These are phyloP conservation scores for Beauveria caledonica DNA, from an alignment of 2,329 filamentous ascomycete species.

Conservation along the genomic window DNA sequence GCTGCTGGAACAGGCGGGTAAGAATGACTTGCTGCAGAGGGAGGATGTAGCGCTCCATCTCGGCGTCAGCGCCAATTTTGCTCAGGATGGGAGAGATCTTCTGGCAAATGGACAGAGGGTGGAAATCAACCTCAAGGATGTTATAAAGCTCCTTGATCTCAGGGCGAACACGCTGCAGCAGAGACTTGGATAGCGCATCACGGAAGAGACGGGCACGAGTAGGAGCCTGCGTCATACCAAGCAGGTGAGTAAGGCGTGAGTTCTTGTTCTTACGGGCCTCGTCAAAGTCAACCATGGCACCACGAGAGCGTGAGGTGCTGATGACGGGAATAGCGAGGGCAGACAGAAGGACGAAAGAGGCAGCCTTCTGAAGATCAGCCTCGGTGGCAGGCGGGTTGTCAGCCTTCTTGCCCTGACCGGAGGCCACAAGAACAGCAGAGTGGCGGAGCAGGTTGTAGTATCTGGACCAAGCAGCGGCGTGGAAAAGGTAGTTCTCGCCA, in stretches of 20 bases:
- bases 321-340: constrained; percentile 98
- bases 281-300: constrained; percentile 92
- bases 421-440: constrained; percentile 73
- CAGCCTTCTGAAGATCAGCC: constrained; percentile 84
- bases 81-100: constrained; percentile 95
- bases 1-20: constrained; percentile 95
- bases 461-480: constrained; percentile 92
- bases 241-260: constrained; percentile 86
- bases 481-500: constrained; percentile 98
- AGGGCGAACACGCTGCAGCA: constrained; percentile 83
- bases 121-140: constrained; percentile 98
- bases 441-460: constrained; percentile 96
- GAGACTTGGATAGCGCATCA: constrained; percentile 88
- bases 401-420: constrained; percentile 82
- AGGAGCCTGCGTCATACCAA: constrained; percentile 85
- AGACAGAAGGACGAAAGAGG: constrained; percentile 90
- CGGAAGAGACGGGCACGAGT: constrained; percentile 89
- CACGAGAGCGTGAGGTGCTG: constrained; percentile 92
- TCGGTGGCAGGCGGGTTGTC: constrained; percentile 89
- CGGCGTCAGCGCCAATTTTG: constrained; percentile 85
- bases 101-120: constrained; percentile 95
- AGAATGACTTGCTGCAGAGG: constrained; percentile 98
- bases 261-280: constrained; percentile 99
- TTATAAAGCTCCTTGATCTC: constrained; percentile 98
- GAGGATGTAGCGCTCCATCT: constrained; percentile 95